Base-by-base conservation (phyloP, 192 early-diverging fungal genomes). In the Entophlyctis luteolus region DNA sequence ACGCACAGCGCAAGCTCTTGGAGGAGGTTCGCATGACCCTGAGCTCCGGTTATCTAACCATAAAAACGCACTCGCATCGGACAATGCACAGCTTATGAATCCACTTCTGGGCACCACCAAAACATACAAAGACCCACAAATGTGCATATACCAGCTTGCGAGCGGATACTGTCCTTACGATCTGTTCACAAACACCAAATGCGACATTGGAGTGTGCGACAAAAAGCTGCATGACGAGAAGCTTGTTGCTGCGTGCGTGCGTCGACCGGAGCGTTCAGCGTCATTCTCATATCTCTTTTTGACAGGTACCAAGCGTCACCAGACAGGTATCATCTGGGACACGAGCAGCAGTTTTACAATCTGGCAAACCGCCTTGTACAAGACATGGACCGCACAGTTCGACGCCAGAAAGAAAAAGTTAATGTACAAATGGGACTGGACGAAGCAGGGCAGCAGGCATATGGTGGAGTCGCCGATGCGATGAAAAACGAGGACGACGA, bases 111-210 rank as follows among this genome's bases (percentile, higher is more conserved):
- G 68, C 4, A 48, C 57, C 18, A 54, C 34, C 14, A 49, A 54
- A n/a, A 70, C 56, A 4, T 70, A 70, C 36, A 62, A 60, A 53
- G 68, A 70, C 48, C 55, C 55, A 27, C 56, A 70, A 53, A 59
- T 70, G 46, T 70, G 68, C 31, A 77, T 91, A 68, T 86, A 89
- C 67, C 73, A 91, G 47, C 89, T 92, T n/a, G 85, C 85, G 23
- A 28, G 32, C 36, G 63, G 63, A 45, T 91, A 91, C 58, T 93
- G 91, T 58, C 90, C 91, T 23, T 81, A 85, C 55, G 83, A 86
- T 53, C 77, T 90, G n/a, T 93, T 93, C 75, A 87, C 86, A 59
- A 93, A 93, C 74, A 93, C 91, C 3, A 93, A 93, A 75, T 88
- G 87, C 23, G 90, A 91, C 67, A 81, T 92, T 67, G 88, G 88